Percentiles rank a stretch among this genome's conserved stretches.
Evolutionary conservation across 306 rosid species (phyloP).

Genomic region (Rosa lucieae): DNA sequence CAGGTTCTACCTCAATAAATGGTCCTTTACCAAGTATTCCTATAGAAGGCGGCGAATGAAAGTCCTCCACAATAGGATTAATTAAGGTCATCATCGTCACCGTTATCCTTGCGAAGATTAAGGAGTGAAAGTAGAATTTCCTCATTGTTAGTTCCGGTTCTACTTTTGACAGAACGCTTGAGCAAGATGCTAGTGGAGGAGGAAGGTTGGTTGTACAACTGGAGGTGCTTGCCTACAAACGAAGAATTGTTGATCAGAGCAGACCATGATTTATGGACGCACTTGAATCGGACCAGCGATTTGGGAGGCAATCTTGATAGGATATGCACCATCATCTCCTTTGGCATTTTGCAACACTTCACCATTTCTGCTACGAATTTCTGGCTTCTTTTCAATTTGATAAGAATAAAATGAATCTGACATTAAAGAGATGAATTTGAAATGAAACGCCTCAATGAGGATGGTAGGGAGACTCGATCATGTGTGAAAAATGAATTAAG

Average conservation of each 20-base stretch:
- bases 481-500: neutral
- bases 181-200: neutral
- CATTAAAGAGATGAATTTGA: too few species aligned
- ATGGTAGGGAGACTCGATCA: neutral
- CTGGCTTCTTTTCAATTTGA: too few species aligned
- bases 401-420: too few species aligned
- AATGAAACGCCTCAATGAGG: neutral
- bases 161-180: neutral
- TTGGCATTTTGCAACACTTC: neutral
- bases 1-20: neutral
- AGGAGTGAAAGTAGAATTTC: neutral
- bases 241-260: neutral
- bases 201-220: neutral
- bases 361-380: constrained; percentile 10
- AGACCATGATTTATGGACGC: constrained; percentile 6
- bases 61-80: neutral
- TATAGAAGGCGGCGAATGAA: neutral
- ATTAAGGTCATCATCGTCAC: neutral
- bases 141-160: neutral
- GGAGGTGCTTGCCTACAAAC: constrained; percentile 4
- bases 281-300: constrained; percentile 11
- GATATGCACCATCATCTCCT: constrained; percentile 5
- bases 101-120: neutral
- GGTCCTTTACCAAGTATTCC: neutral
- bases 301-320: constrained; percentile 5